phyloP scores from a whole-genome alignment of 768 basidiomycete genomes.

The Lactarius pseudohatsudake region DNA sequence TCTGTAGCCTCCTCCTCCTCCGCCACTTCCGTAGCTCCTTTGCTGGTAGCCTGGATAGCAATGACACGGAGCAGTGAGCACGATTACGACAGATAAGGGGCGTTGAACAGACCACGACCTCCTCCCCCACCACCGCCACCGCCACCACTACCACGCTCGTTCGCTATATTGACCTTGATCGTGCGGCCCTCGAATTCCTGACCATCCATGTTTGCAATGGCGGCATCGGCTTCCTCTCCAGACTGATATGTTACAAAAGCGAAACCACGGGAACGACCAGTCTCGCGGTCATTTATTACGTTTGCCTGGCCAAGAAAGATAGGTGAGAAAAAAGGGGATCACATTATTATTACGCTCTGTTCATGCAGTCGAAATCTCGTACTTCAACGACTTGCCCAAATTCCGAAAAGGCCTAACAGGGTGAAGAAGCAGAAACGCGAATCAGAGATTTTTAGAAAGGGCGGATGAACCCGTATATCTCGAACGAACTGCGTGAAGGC shows the following conservation, averaged over 20 bases:
- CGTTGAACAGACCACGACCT: slow-evolving; percentile 37
- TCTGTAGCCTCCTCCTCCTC: background rate
- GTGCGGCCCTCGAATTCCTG: slow-evolving; percentile 90
- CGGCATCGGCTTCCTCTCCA: slow-evolving; percentile 67
- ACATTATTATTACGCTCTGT: slow-evolving; percentile 10
- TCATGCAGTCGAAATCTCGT: slow-evolving; percentile 49
- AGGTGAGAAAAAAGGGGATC: slow-evolving; percentile 28
- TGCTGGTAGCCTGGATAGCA: slow-evolving; percentile 25
- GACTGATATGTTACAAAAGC: slow-evolving; percentile 84
- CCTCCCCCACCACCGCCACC: slow-evolving; percentile 40
- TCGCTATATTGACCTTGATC: slow-evolving; percentile 83
- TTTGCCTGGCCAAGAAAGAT: slow-evolving; percentile 58
- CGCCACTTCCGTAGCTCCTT: slow-evolving; percentile 24
- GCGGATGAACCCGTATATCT: slow-evolving; percentile 40
- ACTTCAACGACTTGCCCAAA: slow-evolving; percentile 90
- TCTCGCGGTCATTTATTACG: slow-evolving; percentile 98
- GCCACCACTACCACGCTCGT: slow-evolving; percentile 56
- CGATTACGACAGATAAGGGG: slow-evolving; percentile 2
- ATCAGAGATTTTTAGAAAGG: slow-evolving; percentile 8
- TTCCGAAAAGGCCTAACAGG: slow-evolving; percentile 70
- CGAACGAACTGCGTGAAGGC: slow-evolving; percentile 80
- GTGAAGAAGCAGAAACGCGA: slow-evolving; percentile 48
- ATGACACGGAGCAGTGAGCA: background rate
- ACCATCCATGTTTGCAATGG: slow-evolving; percentile 79
- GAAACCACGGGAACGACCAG: slow-evolving; percentile 94